Evolutionary conservation across 768 basidiomycete species (phyloP).

Genomic region (Termitomyces sp.): DNA sequence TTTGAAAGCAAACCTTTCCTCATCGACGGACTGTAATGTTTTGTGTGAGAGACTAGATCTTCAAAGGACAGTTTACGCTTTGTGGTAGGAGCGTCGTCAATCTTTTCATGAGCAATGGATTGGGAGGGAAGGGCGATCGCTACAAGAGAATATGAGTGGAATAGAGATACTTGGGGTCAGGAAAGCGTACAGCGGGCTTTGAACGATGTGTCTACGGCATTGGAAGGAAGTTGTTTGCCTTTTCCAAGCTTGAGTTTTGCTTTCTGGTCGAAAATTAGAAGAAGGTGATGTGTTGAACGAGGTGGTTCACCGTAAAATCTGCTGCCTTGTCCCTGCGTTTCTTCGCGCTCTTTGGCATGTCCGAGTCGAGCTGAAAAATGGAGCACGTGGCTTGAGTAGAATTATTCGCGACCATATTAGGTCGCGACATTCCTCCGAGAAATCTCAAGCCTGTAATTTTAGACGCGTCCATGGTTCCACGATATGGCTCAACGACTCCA

Average conservation of each 20-base stretch:
- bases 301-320: conserved; percentile 66
- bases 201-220: conserved; percentile 95
- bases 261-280: conserved; percentile 52
- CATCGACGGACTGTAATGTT: conserved; percentile 77
- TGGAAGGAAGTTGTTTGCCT: conserved; percentile 75
- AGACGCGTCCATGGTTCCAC: not conserved
- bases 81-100: conserved; percentile 60
- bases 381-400: not conserved
- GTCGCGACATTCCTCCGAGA: conserved; percentile 19
- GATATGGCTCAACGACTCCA: not conserved
- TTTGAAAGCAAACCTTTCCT: conserved; percentile 55
- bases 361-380: not conserved
- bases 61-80: conserved; percentile 68
- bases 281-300: not conserved
- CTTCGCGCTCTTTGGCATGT: conserved; percentile 83
- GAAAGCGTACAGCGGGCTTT: conserved; percentile 79
- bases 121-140: conserved; percentile 90
- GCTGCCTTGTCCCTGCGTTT: conserved; percentile 84
- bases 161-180: not conserved
- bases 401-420: not conserved
- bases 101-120: conserved; percentile 59
- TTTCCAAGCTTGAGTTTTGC: conserved; percentile 95
- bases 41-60: conserved; percentile 72
- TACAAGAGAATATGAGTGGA: conserved; percentile 22
- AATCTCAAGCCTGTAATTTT: not conserved